Conservation (phyloP, 768 basidiomycete species). For the Floccularia luteovirens region DNA sequence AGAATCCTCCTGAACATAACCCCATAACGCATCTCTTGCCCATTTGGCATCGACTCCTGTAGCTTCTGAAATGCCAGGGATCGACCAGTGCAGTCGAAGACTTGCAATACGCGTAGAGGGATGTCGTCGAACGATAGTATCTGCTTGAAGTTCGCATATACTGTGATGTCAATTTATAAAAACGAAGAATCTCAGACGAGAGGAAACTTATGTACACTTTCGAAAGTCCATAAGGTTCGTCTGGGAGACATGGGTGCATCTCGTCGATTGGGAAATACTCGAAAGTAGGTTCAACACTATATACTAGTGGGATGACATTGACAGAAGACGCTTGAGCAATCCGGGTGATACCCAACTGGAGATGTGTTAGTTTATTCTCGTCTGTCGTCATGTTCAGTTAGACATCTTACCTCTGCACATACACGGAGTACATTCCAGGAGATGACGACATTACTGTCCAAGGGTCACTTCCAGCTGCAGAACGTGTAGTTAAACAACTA, state of each 20-base stretch:
- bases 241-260: slow-evolving; percentile 49
- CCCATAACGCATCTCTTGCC: slow-evolving; percentile 52
- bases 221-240: slow-evolving; percentile 66
- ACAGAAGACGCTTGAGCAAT: slow-evolving; percentile 61
- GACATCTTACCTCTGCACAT: slow-evolving; percentile 53
- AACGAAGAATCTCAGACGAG: too few relatives aligned
- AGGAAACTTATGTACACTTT: slow-evolving; percentile 52
- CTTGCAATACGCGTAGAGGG: slow-evolving; percentile 58
- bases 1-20: slow-evolving; percentile 62
- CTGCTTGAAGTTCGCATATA: slow-evolving; percentile 63
- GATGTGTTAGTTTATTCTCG: not conserved
- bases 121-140: slow-evolving; percentile 55
- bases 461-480: too few relatives aligned
- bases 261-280: slow-evolving; percentile 66
- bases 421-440: slow-evolving; percentile 71
- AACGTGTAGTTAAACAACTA: slow-evolving; percentile 8
- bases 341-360: slow-evolving; percentile 47
- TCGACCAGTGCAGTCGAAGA: slow-evolving; percentile 52
- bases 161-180: slow-evolving; percentile 19
- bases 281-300: slow-evolving; percentile 33
- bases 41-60: slow-evolving; percentile 15
- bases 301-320: slow-evolving; percentile 50
- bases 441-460: slow-evolving; percentile 52
- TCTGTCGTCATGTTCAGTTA: not conserved
- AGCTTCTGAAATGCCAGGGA: slow-evolving; percentile 31